Evolutionary conservation across 2,329 filamentous ascomycete genomes (phyloP).

Genomic region (Cyanodermella asteris): DNA sequence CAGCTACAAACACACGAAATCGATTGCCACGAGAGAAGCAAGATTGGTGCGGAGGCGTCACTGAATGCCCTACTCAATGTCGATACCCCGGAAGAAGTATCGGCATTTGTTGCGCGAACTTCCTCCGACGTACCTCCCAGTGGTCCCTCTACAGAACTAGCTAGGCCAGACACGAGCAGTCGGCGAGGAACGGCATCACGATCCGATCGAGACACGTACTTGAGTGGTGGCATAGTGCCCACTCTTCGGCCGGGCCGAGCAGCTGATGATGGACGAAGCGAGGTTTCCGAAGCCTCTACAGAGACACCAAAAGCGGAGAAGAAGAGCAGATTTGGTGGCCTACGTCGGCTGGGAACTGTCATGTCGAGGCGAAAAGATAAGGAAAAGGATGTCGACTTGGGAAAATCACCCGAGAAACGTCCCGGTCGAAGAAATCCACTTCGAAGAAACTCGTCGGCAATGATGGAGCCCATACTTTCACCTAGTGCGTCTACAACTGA

Average conservation of each 20-base stretch:
- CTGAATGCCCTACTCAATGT: constrained; percentile 69
- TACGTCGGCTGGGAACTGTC: constrained; percentile 14
- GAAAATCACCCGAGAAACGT: constrained; percentile 20
- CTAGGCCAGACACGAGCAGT: constrained; percentile 12
- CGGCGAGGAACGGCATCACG: constrained; percentile 14
- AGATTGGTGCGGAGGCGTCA: constrained; percentile 54
- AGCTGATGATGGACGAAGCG: constrained; percentile 32
- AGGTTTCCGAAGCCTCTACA: constrained; percentile 28
- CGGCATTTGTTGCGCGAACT: constrained; percentile 36
- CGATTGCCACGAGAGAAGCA: constrained; percentile 59
- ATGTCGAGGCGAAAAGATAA: constrained; percentile 9
- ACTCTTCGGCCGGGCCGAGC: constrained; percentile 18
- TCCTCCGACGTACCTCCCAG: constrained; percentile 15
- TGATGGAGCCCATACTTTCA: too few relatives aligned
- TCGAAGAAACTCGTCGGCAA: constrained; percentile 35
- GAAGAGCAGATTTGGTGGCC: constrained; percentile 9
- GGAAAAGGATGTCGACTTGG: constrained; percentile 9
- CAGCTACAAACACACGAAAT: constrained; percentile 85
- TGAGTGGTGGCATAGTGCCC: constrained; percentile 10
- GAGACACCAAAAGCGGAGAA: constrained; percentile 9
- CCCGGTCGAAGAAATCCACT: constrained; percentile 21
- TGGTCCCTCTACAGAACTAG: constrained; percentile 17
- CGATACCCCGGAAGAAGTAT: constrained; percentile 70
- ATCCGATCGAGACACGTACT: constrained; percentile 2
- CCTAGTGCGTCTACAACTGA: too few relatives aligned